Conservation (phyloP, 371 early-diverging fungal species). For the Mortierella sp. region DNA sequence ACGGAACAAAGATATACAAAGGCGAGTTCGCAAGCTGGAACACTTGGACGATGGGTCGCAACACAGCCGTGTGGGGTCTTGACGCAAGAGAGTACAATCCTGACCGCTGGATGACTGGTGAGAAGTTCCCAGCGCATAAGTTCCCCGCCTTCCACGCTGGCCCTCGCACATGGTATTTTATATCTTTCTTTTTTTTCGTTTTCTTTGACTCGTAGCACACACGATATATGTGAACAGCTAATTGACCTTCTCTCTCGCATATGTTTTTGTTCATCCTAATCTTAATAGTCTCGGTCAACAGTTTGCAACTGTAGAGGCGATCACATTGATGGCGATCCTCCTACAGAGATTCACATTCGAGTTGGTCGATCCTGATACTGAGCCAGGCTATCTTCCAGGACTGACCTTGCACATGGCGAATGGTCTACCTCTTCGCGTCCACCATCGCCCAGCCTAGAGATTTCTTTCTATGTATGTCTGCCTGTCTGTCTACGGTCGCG, state of each 20-base stretch:
- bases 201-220: neutral
- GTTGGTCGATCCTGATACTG: slow-evolving; percentile 27
- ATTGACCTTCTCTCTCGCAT: neutral
- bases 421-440: neutral
- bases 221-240: neutral
- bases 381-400: slow-evolving; percentile 8
- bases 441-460: neutral
- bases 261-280: neutral
- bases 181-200: slow-evolving; percentile 1
- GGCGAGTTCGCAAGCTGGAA: slow-evolving; percentile 70
- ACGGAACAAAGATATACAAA: slow-evolving; percentile 71
- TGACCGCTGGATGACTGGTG: slow-evolving; percentile 72
- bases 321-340: neutral
- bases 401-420: neutral
- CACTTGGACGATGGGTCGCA: slow-evolving; percentile 66
- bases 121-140: slow-evolving; percentile 53
- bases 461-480: neutral
- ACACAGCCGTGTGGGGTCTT: slow-evolving; percentile 68
- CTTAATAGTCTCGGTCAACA: neutral
- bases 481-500: too few relatives aligned
- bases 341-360: slow-evolving; percentile 30
- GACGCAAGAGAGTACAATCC: slow-evolving; percentile 72
- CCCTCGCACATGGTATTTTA: slow-evolving; percentile 76
- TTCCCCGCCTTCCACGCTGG: slow-evolving; percentile 74
- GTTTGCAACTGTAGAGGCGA: neutral